A percentile compares a stretch with the other conserved stretches of the same genome.
Evolutionary conservation across 192 early-diverging fungal species (phyloP).

Genomic region (Rhizophagus sp.): DNA sequence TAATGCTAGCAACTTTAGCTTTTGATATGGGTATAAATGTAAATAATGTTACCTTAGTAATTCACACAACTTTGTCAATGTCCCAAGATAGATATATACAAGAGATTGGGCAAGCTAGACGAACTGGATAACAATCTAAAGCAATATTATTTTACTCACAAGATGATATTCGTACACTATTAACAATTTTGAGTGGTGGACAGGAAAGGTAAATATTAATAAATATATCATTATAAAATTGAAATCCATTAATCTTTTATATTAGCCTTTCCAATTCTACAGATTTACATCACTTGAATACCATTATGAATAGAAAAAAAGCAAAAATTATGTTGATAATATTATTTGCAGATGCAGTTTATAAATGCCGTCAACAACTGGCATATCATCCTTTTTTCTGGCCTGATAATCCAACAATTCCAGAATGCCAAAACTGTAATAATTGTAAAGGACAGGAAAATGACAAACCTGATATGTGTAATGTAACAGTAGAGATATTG

Average conservation of each 20-base stretch:
- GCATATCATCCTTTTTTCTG: neutral
- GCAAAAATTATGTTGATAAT: neutral
- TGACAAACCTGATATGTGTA: neutral
- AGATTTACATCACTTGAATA: neutral
- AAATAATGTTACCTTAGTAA: neutral
- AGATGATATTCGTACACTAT: neutral
- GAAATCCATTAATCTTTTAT: neutral
- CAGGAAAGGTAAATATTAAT: constrained; percentile 1
- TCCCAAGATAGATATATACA: neutral
- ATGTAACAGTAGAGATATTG: neutral
- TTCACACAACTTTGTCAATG: neutral
- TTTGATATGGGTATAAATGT: neutral
- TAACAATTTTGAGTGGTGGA: neutral
- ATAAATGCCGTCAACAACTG: constrained; percentile 7
- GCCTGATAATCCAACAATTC: neutral
- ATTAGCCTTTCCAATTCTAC: neutral
- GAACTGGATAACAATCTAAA: neutral
- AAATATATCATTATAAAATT: neutral
- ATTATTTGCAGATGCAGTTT: neutral
- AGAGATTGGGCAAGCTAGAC: neutral
- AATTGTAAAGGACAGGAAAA: neutral
- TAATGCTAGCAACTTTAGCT: neutral
- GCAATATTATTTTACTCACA: neutral
- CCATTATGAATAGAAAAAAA: neutral
- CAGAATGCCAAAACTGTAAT: neutral